Evolutionary conservation across 352 stramenopile species (phyloP), one percentile per base, ranked within the genome.

Genomic region (Phytophthora multivora): DNA sequence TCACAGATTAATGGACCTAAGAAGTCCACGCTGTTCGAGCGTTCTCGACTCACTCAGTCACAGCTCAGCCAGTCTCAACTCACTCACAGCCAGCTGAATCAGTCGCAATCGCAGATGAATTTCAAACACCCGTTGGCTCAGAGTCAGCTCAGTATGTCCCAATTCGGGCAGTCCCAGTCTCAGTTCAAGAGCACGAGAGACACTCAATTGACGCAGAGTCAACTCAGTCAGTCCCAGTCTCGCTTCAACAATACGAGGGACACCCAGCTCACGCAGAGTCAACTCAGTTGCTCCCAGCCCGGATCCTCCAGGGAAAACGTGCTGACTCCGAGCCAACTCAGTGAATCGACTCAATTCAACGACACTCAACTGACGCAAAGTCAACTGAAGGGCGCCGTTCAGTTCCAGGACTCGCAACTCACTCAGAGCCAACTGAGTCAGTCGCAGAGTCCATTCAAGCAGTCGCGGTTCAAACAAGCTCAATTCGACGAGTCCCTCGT

Each of bases 401-500:
- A 55, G 16, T 61, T 55, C 18, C 35, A 61, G 38, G 26, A 64
- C 23, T 51, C 50, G 5, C 43, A 49, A 21, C n/a, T 67, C 11
- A 61, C 51, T 9, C 51, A 61, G 19, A 61, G 42, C 10, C 43
- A 50, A 38, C 49, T 58, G 0, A 66, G 49, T 28, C 40, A 60
- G 40, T 55, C 55, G 10, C 58, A 59, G 49, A 41, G 16, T 10
- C 26, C 43, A 16, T 54, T 55, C 39, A 58, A 53, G 21, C 63
- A 61, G 63, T 66, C 49, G 39, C 50, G 59, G 3, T 51, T 64
- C 46, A 53, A 63, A 42, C 60, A 69, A 15, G 50, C 54, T 11
- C 46, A 63, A 7, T 53, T 68, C 16, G 58, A 71, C 42, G 59
- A 73, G 15, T 59, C 52, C 9, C 56, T 69, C 25, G 65, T 73